Conservation (phyloP, 73 alveolate genomes). For the Tetrahymena malaccensis region DNA sequence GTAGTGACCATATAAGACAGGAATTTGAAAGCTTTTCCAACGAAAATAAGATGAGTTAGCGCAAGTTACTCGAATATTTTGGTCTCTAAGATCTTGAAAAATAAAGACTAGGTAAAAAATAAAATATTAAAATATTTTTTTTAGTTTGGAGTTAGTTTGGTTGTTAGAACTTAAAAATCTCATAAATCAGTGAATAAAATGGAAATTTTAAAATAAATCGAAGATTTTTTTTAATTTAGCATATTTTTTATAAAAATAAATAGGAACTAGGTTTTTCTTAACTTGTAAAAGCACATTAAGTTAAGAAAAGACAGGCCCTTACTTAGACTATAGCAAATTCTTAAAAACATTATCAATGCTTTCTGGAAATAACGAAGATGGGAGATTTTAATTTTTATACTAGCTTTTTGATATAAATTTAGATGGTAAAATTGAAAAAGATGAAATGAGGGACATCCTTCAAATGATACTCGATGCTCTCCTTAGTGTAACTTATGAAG, state of each 20-base stretch:
- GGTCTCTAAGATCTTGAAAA: slow-evolving; percentile 36
- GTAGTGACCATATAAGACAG: slow-evolving; percentile 18
- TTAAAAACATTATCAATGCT: slow-evolving; percentile 35
- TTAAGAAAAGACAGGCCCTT: slow-evolving; percentile 40
- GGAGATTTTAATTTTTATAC: slow-evolving; percentile 26
- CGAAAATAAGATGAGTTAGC: slow-evolving; percentile 41
- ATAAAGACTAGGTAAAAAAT: slow-evolving; percentile 19
- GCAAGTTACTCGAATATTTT: slow-evolving; percentile 30
- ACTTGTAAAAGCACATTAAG: slow-evolving; percentile 30
- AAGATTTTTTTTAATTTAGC: not conserved
- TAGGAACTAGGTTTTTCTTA: slow-evolving; percentile 24
- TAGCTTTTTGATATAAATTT: slow-evolving; percentile 33
- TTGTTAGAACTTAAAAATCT: no score
- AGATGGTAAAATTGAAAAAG: slow-evolving; percentile 43
- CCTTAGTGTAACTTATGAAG: not conserved
- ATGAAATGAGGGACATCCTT: slow-evolving; percentile 36
- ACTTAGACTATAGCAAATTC: slow-evolving; percentile 30
- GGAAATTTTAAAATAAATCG: not conserved
- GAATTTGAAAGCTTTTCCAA: slow-evolving; percentile 34
- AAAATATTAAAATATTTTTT: no score
- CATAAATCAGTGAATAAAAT: no score
- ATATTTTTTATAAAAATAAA: not conserved
- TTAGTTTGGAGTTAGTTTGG: not conserved
- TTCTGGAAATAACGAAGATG: slow-evolving; percentile 22
- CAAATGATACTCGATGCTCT: slow-evolving; percentile 34